Conservation (phyloP, 2,329 filamentous ascomycete species). For the Verticillium nonalfalfae region DNA sequence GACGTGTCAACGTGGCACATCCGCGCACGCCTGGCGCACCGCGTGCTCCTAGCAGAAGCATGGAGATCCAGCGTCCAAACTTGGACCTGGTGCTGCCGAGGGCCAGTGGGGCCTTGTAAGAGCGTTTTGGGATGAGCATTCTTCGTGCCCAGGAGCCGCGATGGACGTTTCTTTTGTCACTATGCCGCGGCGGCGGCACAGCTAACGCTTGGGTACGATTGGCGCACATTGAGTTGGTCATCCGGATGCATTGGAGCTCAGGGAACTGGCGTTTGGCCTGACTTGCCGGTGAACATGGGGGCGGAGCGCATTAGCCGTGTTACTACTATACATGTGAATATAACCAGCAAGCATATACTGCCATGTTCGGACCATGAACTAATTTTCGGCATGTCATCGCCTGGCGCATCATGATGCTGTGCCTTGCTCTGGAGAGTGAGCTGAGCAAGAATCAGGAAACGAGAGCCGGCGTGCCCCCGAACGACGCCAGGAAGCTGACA, state of each 20-base stretch:
- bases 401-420: too few relatives aligned
- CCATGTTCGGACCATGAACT: not conserved
- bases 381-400: too few relatives aligned
- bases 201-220: not conserved
- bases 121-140: too few relatives aligned
- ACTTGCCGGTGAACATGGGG: not conserved
- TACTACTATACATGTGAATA: not conserved
- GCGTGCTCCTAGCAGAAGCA: conserved; percentile 47
- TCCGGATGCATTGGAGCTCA: not conserved
- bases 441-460: too few relatives aligned
- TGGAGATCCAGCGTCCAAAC: conserved; percentile 44
- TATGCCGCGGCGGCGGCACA: not conserved
- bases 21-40: conserved; percentile 48
- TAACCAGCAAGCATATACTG: not conserved
- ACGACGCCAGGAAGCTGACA: too few relatives aligned
- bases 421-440: too few relatives aligned
- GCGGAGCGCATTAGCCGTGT: not conserved
- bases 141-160: too few relatives aligned
- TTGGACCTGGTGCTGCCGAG: conserved; percentile 16
- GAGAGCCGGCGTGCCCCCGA: too few relatives aligned
- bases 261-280: not conserved
- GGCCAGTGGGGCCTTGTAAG: not conserved
- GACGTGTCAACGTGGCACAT: conserved; percentile 52
- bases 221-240: not conserved
- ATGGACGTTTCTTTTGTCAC: not conserved